A percentile compares a stretch with the other conserved stretches of the same genome.
phyloP scores from a whole-genome alignment of 257 asterid genomes.

The Nicotiana tomentosiformis region DNA sequence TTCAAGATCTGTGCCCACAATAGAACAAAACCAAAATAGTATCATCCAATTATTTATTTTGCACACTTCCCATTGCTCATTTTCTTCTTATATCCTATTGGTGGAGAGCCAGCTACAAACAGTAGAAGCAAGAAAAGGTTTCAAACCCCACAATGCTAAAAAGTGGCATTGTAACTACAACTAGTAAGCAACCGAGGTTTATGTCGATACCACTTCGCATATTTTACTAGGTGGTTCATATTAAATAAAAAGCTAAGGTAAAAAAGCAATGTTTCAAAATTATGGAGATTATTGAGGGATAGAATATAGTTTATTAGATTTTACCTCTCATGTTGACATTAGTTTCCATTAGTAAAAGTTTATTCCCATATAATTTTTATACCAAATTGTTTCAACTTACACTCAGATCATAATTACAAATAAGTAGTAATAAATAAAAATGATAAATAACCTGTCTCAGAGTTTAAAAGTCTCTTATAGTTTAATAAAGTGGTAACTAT shows the following conservation, averaged over 20 bases:
- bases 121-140: not conserved
- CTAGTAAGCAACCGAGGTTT: not conserved
- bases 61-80: not conserved
- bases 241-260: not conserved
- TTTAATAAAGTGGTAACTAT: too few relatives aligned
- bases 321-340: too few relatives aligned
- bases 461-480: too few relatives aligned
- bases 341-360: too few relatives aligned
- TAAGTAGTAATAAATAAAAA: too few relatives aligned
- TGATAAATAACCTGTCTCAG: too few relatives aligned
- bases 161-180: not conserved
- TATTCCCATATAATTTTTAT: too few relatives aligned
- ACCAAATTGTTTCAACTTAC: too few relatives aligned
- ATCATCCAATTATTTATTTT: not conserved
- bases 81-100: not conserved
- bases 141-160: not conserved
- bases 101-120: not conserved
- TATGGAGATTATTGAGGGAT: too few relatives aligned
- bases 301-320: too few relatives aligned
- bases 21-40: slow-evolving; percentile 1
- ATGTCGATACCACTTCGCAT: not conserved
- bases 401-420: too few relatives aligned
- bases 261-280: not conserved
- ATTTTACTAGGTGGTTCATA: not conserved
- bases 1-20: not conserved